Evolutionary conservation across 768 basidiomycete species (phyloP), one percentile per base, ranked within the genome.

Genomic region (Hygrocybe punicea): DNA sequence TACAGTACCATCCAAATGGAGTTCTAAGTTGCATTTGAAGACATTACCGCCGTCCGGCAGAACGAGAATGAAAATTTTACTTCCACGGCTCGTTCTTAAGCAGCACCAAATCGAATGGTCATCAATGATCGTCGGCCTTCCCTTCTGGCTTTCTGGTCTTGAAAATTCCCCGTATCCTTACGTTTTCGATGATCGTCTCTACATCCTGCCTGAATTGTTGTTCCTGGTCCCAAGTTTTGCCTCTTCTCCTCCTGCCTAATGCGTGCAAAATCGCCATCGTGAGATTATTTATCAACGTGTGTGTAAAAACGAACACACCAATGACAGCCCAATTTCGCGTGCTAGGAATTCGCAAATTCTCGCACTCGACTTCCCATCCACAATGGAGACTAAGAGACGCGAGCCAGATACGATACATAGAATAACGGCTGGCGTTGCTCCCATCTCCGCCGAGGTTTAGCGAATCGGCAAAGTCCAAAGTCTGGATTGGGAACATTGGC

Each of bases 301-400:
- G n/a, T n/a, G n/a, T n/a, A 10, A 13, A 21, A 14, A 1, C 39
- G 4, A 7, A 78, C 84, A 19, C 54, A 93, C 95, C 94, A 29
- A 96, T 72, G 51, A 97, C 80, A 0, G 88, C 91, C 93, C 94
- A 97, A 66, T 93, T 93, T 57, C 93, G 81, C 39, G 96, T 97
- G 68, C 90, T 93, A 1, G 95, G 95, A 11, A 98, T 95, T 58
- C 96, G 77, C 62, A 98, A 69, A 23, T 77, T 82, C 71, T 98
- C 96, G 54, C 84, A 84, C 70, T 97, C 95, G 11, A 93, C 78
- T 58, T 82, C 77, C 90, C 93, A 98, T 3, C 95, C 96, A 67
- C 85, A 89, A 63, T 83, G 74, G 56, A 82, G 63, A 42, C 85
- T 87, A 58, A 91, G 68, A 54, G 78, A 78, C 0, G 91, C 91